phyloP scores from a whole-genome alignment of 176 grass and related monocot genomes.

The Cymbopogon citratus region DNA sequence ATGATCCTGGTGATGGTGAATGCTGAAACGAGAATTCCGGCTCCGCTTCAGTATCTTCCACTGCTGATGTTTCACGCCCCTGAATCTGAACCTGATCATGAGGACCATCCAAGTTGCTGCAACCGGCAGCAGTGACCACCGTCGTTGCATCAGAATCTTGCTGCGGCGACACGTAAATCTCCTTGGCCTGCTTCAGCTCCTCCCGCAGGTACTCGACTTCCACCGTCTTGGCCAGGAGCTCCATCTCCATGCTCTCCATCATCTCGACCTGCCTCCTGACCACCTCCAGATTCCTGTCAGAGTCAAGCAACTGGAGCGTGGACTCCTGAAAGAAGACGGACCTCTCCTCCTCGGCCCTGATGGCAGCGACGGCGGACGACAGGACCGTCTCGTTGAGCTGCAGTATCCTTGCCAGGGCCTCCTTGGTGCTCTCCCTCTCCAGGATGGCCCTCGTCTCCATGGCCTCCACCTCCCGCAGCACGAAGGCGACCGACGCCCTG shows the following conservation, averaged over 20 bases:
- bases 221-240: constrained; percentile 37
- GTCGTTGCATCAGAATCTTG: background rate
- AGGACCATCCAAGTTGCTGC: background rate
- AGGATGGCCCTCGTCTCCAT: constrained; percentile 16
- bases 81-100: background rate
- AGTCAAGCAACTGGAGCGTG: constrained; percentile 13
- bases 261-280: constrained; percentile 13
- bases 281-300: constrained; percentile 4
- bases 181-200: constrained; percentile 29
- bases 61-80: background rate
- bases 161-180: background rate
- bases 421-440: constrained; percentile 24
- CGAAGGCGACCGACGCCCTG: constrained; percentile 1
- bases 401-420: constrained; percentile 13
- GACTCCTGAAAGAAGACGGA: constrained; percentile 39
- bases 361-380: constrained; percentile 16
- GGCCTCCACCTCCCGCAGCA: constrained; percentile 20
- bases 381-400: constrained; percentile 33
- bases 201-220: constrained; percentile 29
- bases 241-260: constrained; percentile 25
- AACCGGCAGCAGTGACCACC: background rate
- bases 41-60: background rate
- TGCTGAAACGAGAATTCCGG: background rate
- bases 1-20: background rate
- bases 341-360: constrained; percentile 47